These are phyloP conservation scores for Fusarium sp. DNA, from an alignment of 2,329 filamentous ascomycete species.

Conservation along the genomic window DNA sequence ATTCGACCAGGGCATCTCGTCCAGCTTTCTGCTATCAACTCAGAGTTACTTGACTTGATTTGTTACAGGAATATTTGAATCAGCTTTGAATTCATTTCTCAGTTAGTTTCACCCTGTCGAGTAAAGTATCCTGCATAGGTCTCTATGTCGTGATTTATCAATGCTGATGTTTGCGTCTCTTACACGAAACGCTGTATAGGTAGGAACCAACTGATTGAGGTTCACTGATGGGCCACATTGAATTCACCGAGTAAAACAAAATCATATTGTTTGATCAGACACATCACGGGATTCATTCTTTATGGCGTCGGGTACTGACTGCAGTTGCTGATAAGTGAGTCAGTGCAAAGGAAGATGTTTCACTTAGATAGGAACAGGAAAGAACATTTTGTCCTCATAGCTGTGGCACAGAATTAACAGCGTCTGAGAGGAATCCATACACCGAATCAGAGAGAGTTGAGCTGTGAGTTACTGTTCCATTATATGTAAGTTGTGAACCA, in stretches of 20 bases:
- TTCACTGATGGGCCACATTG: not conserved
- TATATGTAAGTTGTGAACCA: not conserved
- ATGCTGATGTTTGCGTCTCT: not conserved
- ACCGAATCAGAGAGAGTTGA: not conserved
- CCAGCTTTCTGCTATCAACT: not conserved
- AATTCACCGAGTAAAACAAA: not conserved
- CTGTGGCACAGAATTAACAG: not conserved
- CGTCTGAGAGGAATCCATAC: not conserved
- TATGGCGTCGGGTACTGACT: not conserved
- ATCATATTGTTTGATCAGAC: not conserved
- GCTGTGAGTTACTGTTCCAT: not conserved
- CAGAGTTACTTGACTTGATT: not conserved
- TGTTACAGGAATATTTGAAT: fast-evolving
- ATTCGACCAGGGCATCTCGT: not conserved
- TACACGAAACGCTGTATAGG: not conserved
- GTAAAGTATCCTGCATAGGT: not conserved
- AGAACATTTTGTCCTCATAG: not conserved
- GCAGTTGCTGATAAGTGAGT: not conserved
- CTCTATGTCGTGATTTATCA: not conserved
- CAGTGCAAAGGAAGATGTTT: not conserved
- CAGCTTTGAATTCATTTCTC: no score
- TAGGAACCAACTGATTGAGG: not conserved
- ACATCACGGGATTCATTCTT: no score
- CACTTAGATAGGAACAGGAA: not conserved
- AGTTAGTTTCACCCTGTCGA: no score